These are phyloP conservation scores for Cichorium intybus DNA, from an alignment of 140 eudicot genomes.

Conservation along the genomic window DNA sequence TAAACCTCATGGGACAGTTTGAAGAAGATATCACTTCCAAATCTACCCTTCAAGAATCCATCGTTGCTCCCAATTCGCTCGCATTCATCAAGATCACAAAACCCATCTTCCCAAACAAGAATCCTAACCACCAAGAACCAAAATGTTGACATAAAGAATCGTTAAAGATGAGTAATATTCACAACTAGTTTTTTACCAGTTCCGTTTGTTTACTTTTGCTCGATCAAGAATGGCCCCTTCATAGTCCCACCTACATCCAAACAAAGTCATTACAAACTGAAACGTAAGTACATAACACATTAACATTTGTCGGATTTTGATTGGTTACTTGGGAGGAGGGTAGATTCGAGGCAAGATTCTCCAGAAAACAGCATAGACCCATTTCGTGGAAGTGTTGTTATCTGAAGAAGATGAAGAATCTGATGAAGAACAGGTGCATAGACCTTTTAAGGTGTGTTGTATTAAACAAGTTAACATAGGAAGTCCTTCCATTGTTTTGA, in stretches of 20 bases:
- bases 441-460: constrained; percentile 76
- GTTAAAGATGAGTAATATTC: background rate
- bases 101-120: constrained; percentile 93
- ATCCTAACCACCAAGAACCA: constrained; percentile 47
- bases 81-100: constrained; percentile 69
- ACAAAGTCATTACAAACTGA: background rate
- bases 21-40: constrained; percentile 86
- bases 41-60: constrained; percentile 42
- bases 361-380: constrained; percentile 95
- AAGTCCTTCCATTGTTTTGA: constrained; percentile 72
- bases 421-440: constrained; percentile 51
- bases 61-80: constrained; percentile 43
- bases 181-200: constrained; percentile 46
- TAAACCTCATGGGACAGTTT: constrained; percentile 90
- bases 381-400: constrained; percentile 40
- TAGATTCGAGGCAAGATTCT: constrained; percentile 73
- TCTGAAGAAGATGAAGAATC: constrained; percentile 42
- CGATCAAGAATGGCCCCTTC: constrained; percentile 69
- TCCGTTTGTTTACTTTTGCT: constrained; percentile 71
- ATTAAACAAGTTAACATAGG: constrained; percentile 81
- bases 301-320: background rate
- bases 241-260: constrained; percentile 69
- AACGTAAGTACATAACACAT: background rate
- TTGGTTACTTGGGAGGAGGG: constrained; percentile 80
- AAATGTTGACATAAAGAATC: background rate